Evolutionary conservation across 768 basidiomycete genomes (phyloP).

Genomic region (Mycena chlorophos): DNA sequence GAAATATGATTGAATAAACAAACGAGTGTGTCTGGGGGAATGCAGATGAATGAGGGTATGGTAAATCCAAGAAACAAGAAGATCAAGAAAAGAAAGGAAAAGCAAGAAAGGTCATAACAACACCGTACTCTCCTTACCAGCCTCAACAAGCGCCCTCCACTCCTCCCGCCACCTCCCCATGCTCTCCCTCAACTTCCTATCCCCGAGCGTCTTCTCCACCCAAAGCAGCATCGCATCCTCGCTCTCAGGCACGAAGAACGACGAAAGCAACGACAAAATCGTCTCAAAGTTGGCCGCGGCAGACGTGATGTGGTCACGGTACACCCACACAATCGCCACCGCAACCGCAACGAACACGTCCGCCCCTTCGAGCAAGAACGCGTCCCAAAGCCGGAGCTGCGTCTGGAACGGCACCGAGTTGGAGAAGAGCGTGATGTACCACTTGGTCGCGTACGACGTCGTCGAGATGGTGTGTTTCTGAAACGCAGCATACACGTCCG

Average conservation of each 20-base stretch:
- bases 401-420: conserved; percentile 95
- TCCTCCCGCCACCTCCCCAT: conserved; percentile 79
- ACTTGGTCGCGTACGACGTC: conserved; percentile 95
- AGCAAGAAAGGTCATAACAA: conserved; percentile 45
- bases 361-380: conserved; percentile 84
- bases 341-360: conserved; percentile 87
- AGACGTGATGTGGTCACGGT: conserved; percentile 84
- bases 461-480: conserved; percentile 88
- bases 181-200: conserved; percentile 64
- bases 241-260: conserved; percentile 91
- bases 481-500: conserved; percentile 83
- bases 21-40: conserved; percentile 18
- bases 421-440: conserved; percentile 98
- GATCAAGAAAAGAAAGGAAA: conserved; percentile 6
- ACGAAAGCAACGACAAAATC: conserved; percentile 85
- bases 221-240: conserved; percentile 82
- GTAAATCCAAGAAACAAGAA: conserved; percentile 10
- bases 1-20: not conserved
- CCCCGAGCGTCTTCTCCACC: conserved; percentile 63
- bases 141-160: conserved; percentile 70
- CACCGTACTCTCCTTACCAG: conserved; percentile 61
- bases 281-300: conserved; percentile 85
- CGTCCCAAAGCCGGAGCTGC: conserved; percentile 94
- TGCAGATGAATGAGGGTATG: not conserved
- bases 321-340: conserved; percentile 88